Base-by-base conservation (phyloP, 2,329 filamentous ascomycete genomes). In the Alternaria panax region DNA sequence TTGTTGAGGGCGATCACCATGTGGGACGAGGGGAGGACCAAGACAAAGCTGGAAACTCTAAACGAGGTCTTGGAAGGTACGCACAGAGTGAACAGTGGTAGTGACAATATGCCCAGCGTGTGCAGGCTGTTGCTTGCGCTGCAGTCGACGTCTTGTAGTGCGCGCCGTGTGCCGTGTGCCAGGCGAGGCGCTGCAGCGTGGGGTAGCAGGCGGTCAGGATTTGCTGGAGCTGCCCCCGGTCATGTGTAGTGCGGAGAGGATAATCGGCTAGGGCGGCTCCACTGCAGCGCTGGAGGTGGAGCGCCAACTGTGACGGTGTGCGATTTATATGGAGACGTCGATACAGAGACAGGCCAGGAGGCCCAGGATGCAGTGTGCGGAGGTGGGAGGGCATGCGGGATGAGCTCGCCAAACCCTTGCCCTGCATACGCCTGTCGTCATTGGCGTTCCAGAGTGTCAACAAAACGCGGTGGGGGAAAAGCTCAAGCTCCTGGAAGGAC, bases 341-440 rank as follows among this genome's bases (percentile, higher is more conserved):
- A 58, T 56, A 16, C 55, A 40, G 46, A n/a, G 48, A 63, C 40
- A 25, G 57, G 42, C 28, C 51, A 51, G 47, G 16, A n/a, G 30
- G 59, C 34, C 28, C 50, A 51, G 51, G 25, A 36, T 61, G 54
- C 47, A 53, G 54, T 61, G 51, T 45, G 45, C 51, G 54, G 45
- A 56, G 48, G 54, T 60, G 48, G 34, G 51, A 61, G 57, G 54
- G 45, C 40, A 57, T 55, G 47, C 45, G 43, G 42, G 34, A 54
- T 46, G 57, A 51, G 43, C 63, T 68, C 64, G 66, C 57, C 63
- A 64, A 63, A 67, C 62, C 67, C 45, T 66, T 55, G 57, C 67
- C 65, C 63, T 68, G 66, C 67, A 63, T 59, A 46, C 28, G 54
- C 34, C 59, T 59, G 59, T 69, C 71, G 71, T 74, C 71, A 74